Conservation (phyloP, 148 eudicot genomes). For the Nepenthes gracilis region DNA sequence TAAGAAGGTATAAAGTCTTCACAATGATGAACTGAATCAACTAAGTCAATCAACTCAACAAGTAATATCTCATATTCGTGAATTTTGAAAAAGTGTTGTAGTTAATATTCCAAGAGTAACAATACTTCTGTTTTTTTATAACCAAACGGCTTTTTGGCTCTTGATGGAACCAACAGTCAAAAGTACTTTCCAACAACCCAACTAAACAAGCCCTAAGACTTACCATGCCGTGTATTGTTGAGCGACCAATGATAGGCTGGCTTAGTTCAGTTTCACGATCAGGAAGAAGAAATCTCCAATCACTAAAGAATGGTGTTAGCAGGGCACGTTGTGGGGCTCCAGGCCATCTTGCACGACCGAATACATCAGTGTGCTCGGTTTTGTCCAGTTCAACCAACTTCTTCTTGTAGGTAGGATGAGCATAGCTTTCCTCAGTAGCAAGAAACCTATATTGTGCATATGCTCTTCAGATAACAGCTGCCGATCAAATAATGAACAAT, state of each 20-base stretch:
- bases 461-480: neutral
- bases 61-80: too few species aligned
- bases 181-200: too few species aligned
- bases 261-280: slow-evolving; percentile 44
- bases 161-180: too few species aligned
- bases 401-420: slow-evolving; percentile 79
- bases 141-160: too few species aligned
- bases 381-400: slow-evolving; percentile 55
- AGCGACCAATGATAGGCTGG: slow-evolving; percentile 72
- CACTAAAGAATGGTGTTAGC: slow-evolving; percentile 55
- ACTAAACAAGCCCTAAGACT: neutral
- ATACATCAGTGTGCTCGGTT: slow-evolving; percentile 69
- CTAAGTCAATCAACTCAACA: too few species aligned
- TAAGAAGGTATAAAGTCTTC: neutral
- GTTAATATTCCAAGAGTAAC: too few species aligned
- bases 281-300: slow-evolving; percentile 55
- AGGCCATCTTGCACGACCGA: slow-evolving; percentile 98
- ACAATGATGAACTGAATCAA: too few species aligned
- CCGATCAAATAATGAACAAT: neutral
- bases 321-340: slow-evolving; percentile 83
- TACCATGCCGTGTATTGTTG: slow-evolving; percentile 72
- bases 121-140: too few species aligned
- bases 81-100: too few species aligned
- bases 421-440: slow-evolving; percentile 79
- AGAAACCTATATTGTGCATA: slow-evolving; percentile 37